phyloP scores from a whole-genome alignment of 2,329 filamentous ascomycete genomes.

The Fusarium setosum region DNA sequence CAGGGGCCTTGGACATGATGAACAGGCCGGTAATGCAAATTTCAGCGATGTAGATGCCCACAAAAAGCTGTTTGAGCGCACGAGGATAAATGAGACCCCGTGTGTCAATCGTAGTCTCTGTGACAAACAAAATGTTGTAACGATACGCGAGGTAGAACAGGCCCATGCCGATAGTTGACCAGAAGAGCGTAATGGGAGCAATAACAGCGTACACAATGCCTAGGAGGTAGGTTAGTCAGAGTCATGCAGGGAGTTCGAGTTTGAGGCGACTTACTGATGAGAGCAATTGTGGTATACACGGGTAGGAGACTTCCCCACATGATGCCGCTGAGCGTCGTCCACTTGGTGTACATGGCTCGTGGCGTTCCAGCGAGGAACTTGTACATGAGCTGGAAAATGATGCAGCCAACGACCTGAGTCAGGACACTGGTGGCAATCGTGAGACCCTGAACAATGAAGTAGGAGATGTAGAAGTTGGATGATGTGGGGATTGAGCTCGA shows the following conservation, averaged over 20 bases:
- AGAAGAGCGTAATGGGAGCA: slow-evolving; percentile 83
- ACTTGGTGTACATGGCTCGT: slow-evolving; percentile 80
- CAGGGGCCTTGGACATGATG: slow-evolving; percentile 72
- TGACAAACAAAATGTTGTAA: slow-evolving; percentile 88
- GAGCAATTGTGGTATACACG: slow-evolving; percentile 78
- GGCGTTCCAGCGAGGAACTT: slow-evolving; percentile 81
- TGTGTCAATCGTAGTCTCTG: slow-evolving; percentile 83
- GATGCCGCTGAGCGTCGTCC: slow-evolving; percentile 74
- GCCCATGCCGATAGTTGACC: slow-evolving; percentile 80
- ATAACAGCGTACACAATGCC: slow-evolving; percentile 85
- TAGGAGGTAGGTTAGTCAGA: slow-evolving; percentile 40
- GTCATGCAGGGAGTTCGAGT: not conserved
- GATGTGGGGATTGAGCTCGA: slow-evolving; percentile 80
- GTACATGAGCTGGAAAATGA: slow-evolving; percentile 76
- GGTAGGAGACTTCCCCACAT: slow-evolving; percentile 84
- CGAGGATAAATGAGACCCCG: slow-evolving; percentile 90
- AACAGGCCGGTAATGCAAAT: slow-evolving; percentile 87
- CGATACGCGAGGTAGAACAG: slow-evolving; percentile 88
- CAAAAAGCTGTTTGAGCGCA: slow-evolving; percentile 86
- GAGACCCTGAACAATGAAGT: slow-evolving; percentile 88
- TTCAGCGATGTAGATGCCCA: slow-evolving; percentile 83
- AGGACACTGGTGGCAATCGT: slow-evolving; percentile 79
- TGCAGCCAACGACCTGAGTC: slow-evolving; percentile 73
- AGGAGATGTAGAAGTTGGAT: slow-evolving; percentile 93
- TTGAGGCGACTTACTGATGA: slow-evolving; percentile 65